Conservation (phyloP, 1,284 basidiomycete species). For the Sporisorium iseilematis-ciliati region DNA sequence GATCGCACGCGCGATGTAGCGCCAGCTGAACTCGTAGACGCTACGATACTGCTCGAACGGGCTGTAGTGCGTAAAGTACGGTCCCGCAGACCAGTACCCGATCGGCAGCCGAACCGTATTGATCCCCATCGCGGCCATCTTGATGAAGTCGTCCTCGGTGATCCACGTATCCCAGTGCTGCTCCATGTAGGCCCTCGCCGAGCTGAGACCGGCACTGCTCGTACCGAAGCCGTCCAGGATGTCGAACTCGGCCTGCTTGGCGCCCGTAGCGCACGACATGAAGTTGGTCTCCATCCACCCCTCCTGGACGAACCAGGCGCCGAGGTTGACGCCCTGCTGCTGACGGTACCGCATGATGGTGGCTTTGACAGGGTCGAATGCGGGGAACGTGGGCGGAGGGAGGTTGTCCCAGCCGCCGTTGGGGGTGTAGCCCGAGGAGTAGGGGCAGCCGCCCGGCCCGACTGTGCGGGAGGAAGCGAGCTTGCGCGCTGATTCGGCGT, state of each 20-base stretch:
- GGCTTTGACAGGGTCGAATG: slow-evolving; percentile 62
- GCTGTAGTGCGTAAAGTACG: slow-evolving; percentile 72
- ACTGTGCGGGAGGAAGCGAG: slow-evolving; percentile 48
- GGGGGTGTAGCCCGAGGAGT: slow-evolving; percentile 60
- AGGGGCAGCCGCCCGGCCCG: slow-evolving; percentile 60
- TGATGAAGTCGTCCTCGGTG: slow-evolving; percentile 72
- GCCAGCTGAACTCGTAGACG: slow-evolving; percentile 78
- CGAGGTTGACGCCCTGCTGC: slow-evolving; percentile 63
- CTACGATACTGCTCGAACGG: slow-evolving; percentile 75
- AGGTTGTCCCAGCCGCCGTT: slow-evolving; percentile 55
- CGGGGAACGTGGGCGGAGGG: slow-evolving; percentile 54
- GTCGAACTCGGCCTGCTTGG: slow-evolving; percentile 73
- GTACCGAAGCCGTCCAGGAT: slow-evolving; percentile 73
- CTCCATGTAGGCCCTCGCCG: slow-evolving; percentile 75
- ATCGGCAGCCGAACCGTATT: slow-evolving; percentile 70
- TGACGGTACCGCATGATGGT: slow-evolving; percentile 66
- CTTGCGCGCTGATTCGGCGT: slow-evolving; percentile 24
- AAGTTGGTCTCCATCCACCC: slow-evolving; percentile 81
- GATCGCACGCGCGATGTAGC: slow-evolving; percentile 75
- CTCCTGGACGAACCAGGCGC: slow-evolving; percentile 77
- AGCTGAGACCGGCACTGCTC: slow-evolving; percentile 72
- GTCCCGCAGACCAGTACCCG: slow-evolving; percentile 70
- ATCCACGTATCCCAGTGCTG: slow-evolving; percentile 85
- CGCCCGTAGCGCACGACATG: slow-evolving; percentile 76
- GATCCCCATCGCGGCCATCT: slow-evolving; percentile 67